Conservation (phyloP, 176 grass and related monocot genomes). For the Pharus latifolius region DNA sequence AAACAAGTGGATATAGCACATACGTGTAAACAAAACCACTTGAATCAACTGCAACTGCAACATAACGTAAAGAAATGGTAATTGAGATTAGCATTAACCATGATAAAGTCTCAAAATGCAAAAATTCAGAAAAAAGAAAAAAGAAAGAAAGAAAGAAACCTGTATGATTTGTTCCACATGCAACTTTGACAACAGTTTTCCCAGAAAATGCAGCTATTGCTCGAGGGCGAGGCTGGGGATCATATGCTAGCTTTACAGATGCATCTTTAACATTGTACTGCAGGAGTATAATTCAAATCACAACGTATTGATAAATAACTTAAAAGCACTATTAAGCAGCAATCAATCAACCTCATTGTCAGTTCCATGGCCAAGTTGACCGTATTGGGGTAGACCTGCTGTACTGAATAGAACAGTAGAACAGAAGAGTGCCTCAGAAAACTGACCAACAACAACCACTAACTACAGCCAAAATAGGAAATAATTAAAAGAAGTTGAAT, state of each 20-base stretch:
- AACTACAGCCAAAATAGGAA: constrained; percentile 19
- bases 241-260: constrained; percentile 86
- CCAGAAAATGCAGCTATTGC: constrained; percentile 71
- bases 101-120: neutral
- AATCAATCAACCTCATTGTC: constrained; percentile 71
- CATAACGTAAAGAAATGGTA: constrained; percentile 23
- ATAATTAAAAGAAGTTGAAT: constrained; percentile 10
- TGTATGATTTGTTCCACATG: constrained; percentile 98
- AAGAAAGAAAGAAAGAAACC: constrained; percentile 31
- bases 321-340: neutral
- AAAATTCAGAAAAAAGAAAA: constrained; percentile 9
- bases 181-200: constrained; percentile 85
- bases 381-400: constrained; percentile 87
- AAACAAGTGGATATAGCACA: constrained; percentile 23
- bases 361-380: constrained; percentile 97
- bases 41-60: constrained; percentile 94
- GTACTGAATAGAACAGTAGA: constrained; percentile 54
- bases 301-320: neutral
- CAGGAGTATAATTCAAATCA: constrained; percentile 23
- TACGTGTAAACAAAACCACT: constrained; percentile 99
- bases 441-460: constrained; percentile 18
- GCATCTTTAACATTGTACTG: constrained; percentile 93
- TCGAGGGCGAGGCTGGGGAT: constrained; percentile 72
- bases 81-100: constrained; percentile 10
- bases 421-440: constrained; percentile 38